Percentiles rank a stretch among this genome's conserved stretches.
Evolutionary conservation across 768 basidiomycete genomes (phyloP).

Genomic region (Pluteus cervinus): DNA sequence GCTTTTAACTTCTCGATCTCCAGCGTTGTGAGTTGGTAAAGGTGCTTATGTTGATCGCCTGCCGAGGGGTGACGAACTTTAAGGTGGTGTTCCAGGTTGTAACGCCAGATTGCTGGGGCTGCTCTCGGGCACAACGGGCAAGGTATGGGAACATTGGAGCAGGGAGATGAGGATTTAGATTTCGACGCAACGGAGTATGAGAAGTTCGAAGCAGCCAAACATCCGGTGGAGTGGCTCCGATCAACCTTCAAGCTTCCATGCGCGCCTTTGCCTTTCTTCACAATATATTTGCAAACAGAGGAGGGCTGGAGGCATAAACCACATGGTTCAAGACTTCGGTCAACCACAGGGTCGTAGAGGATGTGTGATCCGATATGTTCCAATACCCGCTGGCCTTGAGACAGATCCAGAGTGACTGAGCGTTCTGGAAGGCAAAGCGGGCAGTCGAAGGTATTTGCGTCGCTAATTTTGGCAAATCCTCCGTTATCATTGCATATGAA

Average conservation of each 20-base stretch:
- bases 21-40: slow-evolving; percentile 9
- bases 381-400: slow-evolving; percentile 14
- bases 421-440: slow-evolving; percentile 7
- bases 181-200: slow-evolving; percentile 12
- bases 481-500: slow-evolving; percentile 14
- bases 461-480: slow-evolving; percentile 6
- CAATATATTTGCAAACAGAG: slow-evolving; percentile 12
- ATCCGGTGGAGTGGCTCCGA: slow-evolving; percentile 10
- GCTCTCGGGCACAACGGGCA: slow-evolving; percentile 14
- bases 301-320: slow-evolving; percentile 18
- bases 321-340: slow-evolving; percentile 13
- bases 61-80: slow-evolving; percentile 7
- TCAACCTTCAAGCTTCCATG: slow-evolving; percentile 12
- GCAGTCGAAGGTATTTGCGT: slow-evolving; percentile 8
- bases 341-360: slow-evolving; percentile 13
- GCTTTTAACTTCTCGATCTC: no score
- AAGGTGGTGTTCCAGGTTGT: slow-evolving; percentile 14
- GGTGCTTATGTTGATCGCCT: slow-evolving; percentile 6
- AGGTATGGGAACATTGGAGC: slow-evolving; percentile 18
- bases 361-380: slow-evolving; percentile 23
- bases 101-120: slow-evolving; percentile 14
- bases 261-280: slow-evolving; percentile 16
- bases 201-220: slow-evolving; percentile 12
- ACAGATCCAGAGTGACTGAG: slow-evolving; percentile 8
- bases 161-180: slow-evolving; percentile 12